phyloP scores from a whole-genome alignment of 331 rosid species.

The Rhamnella rubrinervis region DNA sequence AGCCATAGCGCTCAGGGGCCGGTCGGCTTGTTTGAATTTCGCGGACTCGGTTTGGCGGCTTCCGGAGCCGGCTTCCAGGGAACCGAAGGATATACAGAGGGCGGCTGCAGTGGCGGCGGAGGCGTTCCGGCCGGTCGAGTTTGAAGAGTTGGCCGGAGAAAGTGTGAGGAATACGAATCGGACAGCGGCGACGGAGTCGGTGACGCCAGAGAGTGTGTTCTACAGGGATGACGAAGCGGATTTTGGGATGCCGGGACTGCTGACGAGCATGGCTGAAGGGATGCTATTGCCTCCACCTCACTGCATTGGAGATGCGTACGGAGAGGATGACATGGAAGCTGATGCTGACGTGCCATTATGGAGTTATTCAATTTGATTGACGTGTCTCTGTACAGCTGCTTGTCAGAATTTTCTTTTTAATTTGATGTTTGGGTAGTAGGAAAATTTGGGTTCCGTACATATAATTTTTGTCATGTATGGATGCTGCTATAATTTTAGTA shows the following conservation, averaged over 20 bases:
- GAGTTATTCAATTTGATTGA: slow-evolving; percentile 54
- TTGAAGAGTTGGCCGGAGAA: slow-evolving; percentile 10
- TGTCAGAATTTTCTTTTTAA: background rate
- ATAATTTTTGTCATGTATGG: slow-evolving; percentile 3
- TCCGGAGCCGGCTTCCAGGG: slow-evolving; percentile 53
- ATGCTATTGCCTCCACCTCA: slow-evolving; percentile 67
- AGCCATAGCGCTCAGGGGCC: slow-evolving; percentile 60
- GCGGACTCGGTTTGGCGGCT: slow-evolving; percentile 67
- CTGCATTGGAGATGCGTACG: slow-evolving; percentile 16
- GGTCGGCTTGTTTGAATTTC: slow-evolving; percentile 68
- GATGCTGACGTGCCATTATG: slow-evolving; percentile 63
- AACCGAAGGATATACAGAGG: slow-evolving; percentile 72
- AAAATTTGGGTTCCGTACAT: slow-evolving; percentile 6
- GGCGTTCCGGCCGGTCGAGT: slow-evolving; percentile 52
- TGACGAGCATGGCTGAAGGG: slow-evolving; percentile 70
- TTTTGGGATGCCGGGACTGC: slow-evolving; percentile 53
- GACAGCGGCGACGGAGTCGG: background rate
- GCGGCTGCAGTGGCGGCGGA: slow-evolving; percentile 78
- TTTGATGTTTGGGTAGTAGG: background rate
- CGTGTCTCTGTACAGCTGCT: no score
- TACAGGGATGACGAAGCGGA: slow-evolving; percentile 46
- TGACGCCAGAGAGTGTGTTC: background rate
- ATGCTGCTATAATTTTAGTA: no score
- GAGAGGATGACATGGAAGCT: slow-evolving; percentile 49
- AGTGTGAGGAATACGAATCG: background rate